Conservation (phyloP, 495 filamentous ascomycete species). For the Podospora anserina region DNA sequence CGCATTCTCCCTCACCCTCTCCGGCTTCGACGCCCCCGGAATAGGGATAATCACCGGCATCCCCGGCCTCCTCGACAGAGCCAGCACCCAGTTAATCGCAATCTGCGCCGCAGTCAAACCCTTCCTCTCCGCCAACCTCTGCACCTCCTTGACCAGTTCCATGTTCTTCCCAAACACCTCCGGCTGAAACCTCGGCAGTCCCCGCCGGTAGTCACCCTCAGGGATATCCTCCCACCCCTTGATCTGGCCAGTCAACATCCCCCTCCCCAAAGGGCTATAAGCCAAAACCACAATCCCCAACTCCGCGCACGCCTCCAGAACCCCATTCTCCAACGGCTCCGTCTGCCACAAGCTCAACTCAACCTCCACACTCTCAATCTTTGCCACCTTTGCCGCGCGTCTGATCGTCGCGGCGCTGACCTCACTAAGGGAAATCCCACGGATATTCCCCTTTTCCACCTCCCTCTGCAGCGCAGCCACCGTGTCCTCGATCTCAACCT, state of each 20-base stretch:
- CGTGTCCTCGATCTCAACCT: conserved; percentile 48
- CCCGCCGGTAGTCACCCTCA: conserved; percentile 53
- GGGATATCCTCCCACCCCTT: conserved; percentile 61
- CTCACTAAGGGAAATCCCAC: conserved; percentile 72
- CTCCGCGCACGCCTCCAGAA: conserved; percentile 68
- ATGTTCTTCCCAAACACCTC: conserved; percentile 72
- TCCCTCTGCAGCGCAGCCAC: conserved; percentile 54
- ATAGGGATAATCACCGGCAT: conserved; percentile 77
- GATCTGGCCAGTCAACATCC: conserved; percentile 59
- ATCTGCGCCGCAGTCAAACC: conserved; percentile 70
- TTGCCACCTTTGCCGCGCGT: conserved; percentile 63
- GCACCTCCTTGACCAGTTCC: conserved; percentile 64
- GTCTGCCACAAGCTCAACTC: conserved; percentile 71
- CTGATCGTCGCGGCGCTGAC: conserved; percentile 71
- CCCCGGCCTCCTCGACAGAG: conserved; percentile 54
- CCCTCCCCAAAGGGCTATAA: conserved; percentile 45
- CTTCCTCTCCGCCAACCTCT: conserved; percentile 65
- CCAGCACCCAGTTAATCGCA: conserved; percentile 68
- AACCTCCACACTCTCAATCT: conserved; percentile 74
- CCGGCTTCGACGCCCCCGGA: conserved; percentile 60
- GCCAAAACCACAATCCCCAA: conserved; percentile 71
- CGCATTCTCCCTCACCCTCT: conserved; percentile 51
- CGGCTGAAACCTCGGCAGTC: conserved; percentile 63
- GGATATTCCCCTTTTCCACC: conserved; percentile 71
- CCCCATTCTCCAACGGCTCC: conserved; percentile 68